Base-by-base conservation (phyloP, 495 filamentous ascomycete genomes). In the Aspergillus ostianus region DNA sequence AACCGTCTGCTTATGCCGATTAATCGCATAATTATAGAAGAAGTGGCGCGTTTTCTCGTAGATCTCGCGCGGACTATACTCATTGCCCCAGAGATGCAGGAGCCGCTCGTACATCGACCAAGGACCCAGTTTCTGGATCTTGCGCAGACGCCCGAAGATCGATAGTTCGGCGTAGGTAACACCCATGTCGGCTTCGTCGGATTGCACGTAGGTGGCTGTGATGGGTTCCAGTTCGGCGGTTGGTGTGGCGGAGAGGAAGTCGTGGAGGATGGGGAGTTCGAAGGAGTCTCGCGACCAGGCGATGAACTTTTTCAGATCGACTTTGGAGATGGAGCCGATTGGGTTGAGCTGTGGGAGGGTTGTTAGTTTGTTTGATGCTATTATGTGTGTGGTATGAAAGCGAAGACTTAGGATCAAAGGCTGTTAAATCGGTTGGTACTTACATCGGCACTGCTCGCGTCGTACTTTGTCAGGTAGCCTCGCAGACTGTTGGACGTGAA, bases 141-240 rank as follows among this genome's bases (percentile, higher is more conserved):
- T 93, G 15, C 91, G 81, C 17, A 95, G 70, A 26, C 76, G 74
- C 5, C 86, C 88, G 64, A 89, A 89, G 12, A 80, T 71, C 12
- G 79, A 78, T 21, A 84, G 74, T 52, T 84, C 80, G 36, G 67
- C 72, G 64, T 84, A 84, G 4, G 80, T 82, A 46, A 86, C 75
- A 17, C 85, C 86, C 89, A 91, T 92, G 63, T 91, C 89, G 2
- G 77, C 87, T 73, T 96, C 92, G 67, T 95, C 78, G 41, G 67
- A 70, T 63, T 77, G 73, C 9, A 79, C 72, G 50, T 75, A 76
- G 15, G 67, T 76, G 0, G 82, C 71, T 1, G 90, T 90, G 27
- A 92, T 86, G 13, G 92, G 92, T 63, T 93, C 89, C 0, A 96
- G 81, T 70, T 97, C 92, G 1, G 91, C 92, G 4, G 90, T 94